Evolutionary conservation across 768 basidiomycete genomes (phyloP).

Genomic region (Myochromella boudieri): DNA sequence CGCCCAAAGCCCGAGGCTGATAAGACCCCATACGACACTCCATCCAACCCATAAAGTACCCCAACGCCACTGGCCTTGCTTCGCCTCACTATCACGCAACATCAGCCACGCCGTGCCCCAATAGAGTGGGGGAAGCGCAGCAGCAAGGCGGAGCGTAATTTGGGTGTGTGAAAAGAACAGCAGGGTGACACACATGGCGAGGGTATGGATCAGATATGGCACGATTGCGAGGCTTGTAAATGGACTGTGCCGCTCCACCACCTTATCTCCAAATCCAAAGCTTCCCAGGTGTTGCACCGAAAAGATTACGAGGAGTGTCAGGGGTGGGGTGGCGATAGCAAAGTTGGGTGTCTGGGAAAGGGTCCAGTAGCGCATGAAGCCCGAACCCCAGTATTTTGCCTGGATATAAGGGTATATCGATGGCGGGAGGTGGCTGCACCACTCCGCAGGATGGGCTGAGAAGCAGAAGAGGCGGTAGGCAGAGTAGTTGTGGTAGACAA

Average conservation of each 20-base stretch:
- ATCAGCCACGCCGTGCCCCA: slow-evolving; percentile 83
- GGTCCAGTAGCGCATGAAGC: slow-evolving; percentile 88
- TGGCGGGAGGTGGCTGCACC: slow-evolving; percentile 67
- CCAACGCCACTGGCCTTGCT: slow-evolving; percentile 16
- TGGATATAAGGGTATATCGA: slow-evolving; percentile 85
- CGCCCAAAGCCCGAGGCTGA: slow-evolving; percentile 76
- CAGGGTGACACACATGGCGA: slow-evolving; percentile 59
- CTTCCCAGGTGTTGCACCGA: slow-evolving; percentile 29
- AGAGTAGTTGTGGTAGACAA: slow-evolving; percentile 65
- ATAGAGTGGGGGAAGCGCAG: slow-evolving; percentile 76
- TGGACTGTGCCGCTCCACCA: no score
- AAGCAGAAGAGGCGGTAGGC: slow-evolving; percentile 72
- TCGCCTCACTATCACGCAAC: slow-evolving; percentile 15
- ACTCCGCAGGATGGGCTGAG: slow-evolving; percentile 32
- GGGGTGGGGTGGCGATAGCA: slow-evolving; percentile 70
- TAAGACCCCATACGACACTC: slow-evolving; percentile 73
- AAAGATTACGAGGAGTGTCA: slow-evolving; percentile 50
- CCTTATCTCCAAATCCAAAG: neutral
- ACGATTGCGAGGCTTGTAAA: slow-evolving; percentile 45
- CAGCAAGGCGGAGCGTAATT: slow-evolving; percentile 76
- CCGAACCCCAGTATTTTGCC: slow-evolving; percentile 80
- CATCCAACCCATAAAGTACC: slow-evolving; percentile 74
- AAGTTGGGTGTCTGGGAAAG: slow-evolving; percentile 85
- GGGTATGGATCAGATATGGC: slow-evolving; percentile 77
- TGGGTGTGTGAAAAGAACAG: slow-evolving; percentile 85